phyloP scores from a whole-genome alignment of 2,329 filamentous ascomycete species.

The Exophiala bonariae region DNA sequence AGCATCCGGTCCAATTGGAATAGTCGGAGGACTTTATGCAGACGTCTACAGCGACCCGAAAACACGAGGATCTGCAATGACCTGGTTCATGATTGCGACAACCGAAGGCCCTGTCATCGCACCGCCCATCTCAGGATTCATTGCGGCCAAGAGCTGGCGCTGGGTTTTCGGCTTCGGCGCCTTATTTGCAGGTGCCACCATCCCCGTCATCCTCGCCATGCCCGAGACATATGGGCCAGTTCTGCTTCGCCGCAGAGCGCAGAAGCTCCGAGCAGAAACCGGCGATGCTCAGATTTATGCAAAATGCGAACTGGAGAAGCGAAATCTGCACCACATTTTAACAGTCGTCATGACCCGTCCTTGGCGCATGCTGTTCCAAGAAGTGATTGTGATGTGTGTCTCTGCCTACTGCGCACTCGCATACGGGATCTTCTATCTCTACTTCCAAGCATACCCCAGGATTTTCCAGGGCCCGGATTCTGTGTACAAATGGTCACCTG shows the following conservation, averaged over 20 bases:
- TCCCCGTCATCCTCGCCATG: conserved; percentile 61
- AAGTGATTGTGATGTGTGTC: conserved; percentile 70
- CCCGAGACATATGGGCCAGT: conserved; percentile 65
- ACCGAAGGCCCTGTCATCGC: conserved; percentile 43
- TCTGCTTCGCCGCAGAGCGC: conserved; percentile 58
- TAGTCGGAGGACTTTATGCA: conserved; percentile 47
- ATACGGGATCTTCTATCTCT: conserved; percentile 71
- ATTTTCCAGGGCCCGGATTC: conserved; percentile 57
- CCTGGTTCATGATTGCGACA: conserved; percentile 44
- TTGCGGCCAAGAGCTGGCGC: conserved; percentile 43
- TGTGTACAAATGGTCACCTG: conserved; percentile 38
- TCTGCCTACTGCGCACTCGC: conserved; percentile 71
- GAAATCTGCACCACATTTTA: conserved; percentile 39
- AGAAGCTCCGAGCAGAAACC: conserved; percentile 56
- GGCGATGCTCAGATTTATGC: conserved; percentile 55
- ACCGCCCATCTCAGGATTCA: conserved; percentile 47
- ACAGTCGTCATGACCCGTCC: conserved; percentile 71
- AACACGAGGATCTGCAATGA: conserved; percentile 40
- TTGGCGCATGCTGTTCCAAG: conserved; percentile 68
- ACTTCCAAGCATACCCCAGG: conserved; percentile 72
- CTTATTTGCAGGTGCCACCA: conserved; percentile 62
- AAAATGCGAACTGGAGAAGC: conserved; percentile 63
- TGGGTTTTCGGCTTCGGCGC: conserved; percentile 60
- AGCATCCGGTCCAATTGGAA: conserved; percentile 43
- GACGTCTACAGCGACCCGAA: conserved; percentile 46